Percentiles rank a stretch among this genome's conserved stretches.
Conservation (phyloP, 352 stramenopile genomes). For the Globisporangium canariense region DNA sequence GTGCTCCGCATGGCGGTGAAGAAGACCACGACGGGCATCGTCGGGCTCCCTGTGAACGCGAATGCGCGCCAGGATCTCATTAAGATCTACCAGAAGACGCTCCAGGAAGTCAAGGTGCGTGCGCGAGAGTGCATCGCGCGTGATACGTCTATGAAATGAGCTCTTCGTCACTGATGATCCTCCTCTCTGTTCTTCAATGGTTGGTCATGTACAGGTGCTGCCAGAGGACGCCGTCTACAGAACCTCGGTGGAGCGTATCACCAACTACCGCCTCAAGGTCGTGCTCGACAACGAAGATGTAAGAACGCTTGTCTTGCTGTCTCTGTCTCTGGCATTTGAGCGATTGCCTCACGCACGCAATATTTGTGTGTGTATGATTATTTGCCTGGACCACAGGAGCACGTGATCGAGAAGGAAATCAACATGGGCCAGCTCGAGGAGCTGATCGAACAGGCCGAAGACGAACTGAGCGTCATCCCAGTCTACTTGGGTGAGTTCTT, state of each 20-base stretch:
- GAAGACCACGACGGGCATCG: constrained; percentile 86
- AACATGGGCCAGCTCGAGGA: constrained; percentile 88
- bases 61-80: constrained; percentile 84
- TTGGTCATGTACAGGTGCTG: constrained; percentile 35
- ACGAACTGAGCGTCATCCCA: constrained; percentile 82
- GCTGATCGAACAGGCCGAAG: constrained; percentile 84
- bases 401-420: constrained; percentile 79
- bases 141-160: constrained; percentile 2
- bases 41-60: constrained; percentile 80
- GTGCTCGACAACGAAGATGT: constrained; percentile 73
- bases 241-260: constrained; percentile 80
- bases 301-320: constrained; percentile 12
- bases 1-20: constrained; percentile 82
- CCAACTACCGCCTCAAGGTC: constrained; percentile 80
- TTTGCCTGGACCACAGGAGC: constrained; percentile 36
- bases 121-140: neutral
- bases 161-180: neutral
- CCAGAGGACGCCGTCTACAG: constrained; percentile 70
- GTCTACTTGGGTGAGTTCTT: constrained; percentile 74
- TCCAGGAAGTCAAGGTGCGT: constrained; percentile 74
- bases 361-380: neutral
- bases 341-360: neutral
- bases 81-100: constrained; percentile 78
- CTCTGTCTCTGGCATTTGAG: neutral
- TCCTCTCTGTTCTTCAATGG: constrained; percentile 5